Percentiles rank a stretch among this genome's conserved stretches.
phyloP scores from a whole-genome alignment of 202 grass and related monocot genomes.

The Eragrostis tef region DNA sequence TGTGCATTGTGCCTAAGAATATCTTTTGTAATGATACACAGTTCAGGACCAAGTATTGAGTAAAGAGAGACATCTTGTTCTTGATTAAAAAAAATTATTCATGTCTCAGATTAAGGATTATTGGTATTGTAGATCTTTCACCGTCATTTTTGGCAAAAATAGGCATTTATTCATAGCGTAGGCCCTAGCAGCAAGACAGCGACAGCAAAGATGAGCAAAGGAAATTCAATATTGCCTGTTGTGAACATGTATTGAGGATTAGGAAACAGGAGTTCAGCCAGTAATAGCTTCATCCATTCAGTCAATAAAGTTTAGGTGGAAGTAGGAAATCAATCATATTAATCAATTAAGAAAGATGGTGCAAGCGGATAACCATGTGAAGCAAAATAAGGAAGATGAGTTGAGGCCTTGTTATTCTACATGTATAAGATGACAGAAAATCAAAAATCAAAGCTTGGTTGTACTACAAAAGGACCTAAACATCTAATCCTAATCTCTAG shows the following conservation, averaged over 20 bases:
- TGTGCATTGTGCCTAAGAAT: not conserved
- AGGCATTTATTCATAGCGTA: not conserved
- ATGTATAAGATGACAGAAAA: not conserved
- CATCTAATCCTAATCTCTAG: not conserved
- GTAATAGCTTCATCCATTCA: not conserved
- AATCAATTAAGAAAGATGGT: not conserved
- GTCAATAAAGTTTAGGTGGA: not conserved
- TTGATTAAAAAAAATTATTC: not conserved
- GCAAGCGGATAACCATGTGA: not conserved
- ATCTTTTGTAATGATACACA: not conserved
- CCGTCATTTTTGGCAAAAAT: not conserved
- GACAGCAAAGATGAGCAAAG: not conserved
- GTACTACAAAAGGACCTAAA: not conserved
- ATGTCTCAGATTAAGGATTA: not conserved
- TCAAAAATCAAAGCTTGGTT: not conserved
- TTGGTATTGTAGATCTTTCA: not conserved
- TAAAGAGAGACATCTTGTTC: not conserved
- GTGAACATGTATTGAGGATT: not conserved
- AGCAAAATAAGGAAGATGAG: not conserved
- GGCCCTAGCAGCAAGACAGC: conserved; percentile 13
- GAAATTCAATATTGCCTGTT: not conserved
- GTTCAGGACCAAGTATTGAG: not conserved
- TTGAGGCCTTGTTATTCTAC: too few relatives aligned
- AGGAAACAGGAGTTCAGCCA: not conserved
- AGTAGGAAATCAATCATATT: conserved; percentile 21